phyloP scores from a whole-genome alignment of 352 stramenopile species.

The Globisporangium paroecandrum region DNA sequence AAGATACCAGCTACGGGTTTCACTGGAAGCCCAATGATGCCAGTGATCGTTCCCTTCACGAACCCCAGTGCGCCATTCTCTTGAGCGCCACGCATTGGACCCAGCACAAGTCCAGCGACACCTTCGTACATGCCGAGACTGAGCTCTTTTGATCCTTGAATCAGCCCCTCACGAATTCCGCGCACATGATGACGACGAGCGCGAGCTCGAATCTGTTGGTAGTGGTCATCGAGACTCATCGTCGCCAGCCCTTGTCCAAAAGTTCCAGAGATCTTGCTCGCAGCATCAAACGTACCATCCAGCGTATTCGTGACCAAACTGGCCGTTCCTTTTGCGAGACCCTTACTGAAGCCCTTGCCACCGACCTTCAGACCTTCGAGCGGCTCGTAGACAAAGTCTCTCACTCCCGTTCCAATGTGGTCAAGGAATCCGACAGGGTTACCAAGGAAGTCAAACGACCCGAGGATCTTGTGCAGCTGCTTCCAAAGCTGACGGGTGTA shows the following conservation, averaged over 20 bases:
- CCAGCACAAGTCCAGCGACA: conserved; percentile 75
- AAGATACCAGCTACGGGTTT: conserved; percentile 88
- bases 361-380: conserved; percentile 90
- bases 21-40: conserved; percentile 82
- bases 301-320: conserved; percentile 86
- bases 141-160: conserved; percentile 83
- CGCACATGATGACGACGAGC: conserved; percentile 75
- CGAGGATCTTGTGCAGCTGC: conserved; percentile 86
- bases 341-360: conserved; percentile 83
- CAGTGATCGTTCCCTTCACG: conserved; percentile 81
- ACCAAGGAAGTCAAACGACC: conserved; percentile 86
- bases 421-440: conserved; percentile 89
- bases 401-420: conserved; percentile 94
- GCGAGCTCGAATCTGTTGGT: conserved; percentile 80
- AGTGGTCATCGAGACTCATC: conserved; percentile 84
- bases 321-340: conserved; percentile 81
- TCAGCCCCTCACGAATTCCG: conserved; percentile 71
- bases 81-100: conserved; percentile 78
- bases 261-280: conserved; percentile 85
- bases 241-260: conserved; percentile 86
- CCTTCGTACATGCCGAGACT: conserved; percentile 84
- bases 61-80: conserved; percentile 81
- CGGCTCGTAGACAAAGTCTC: conserved; percentile 96
- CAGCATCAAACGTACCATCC: conserved; percentile 84
- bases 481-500: conserved; percentile 88